phyloP scores from a whole-genome alignment of 306 rosid genomes.

The Benincasa hispida region DNA sequence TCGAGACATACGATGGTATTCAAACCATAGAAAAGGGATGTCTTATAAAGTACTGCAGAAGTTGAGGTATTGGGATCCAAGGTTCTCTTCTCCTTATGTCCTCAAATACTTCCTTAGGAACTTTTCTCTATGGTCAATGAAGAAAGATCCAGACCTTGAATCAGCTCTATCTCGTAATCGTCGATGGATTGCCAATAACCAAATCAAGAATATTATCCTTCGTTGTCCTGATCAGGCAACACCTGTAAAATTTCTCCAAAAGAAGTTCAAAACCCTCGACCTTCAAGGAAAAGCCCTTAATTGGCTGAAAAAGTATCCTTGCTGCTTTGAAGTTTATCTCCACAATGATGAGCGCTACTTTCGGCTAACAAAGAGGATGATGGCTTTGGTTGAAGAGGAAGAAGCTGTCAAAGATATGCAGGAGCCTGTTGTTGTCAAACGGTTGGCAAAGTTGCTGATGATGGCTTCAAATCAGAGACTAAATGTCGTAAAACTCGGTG shows the following conservation, averaged over 20 bases:
- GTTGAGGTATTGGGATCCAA: background rate
- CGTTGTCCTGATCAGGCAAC: slow-evolving; percentile 47
- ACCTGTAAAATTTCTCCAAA: slow-evolving; percentile 51
- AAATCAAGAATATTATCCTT: slow-evolving; percentile 65
- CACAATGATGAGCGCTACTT: slow-evolving; percentile 26
- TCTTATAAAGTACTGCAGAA: background rate
- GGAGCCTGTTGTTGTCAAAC: slow-evolving; percentile 31
- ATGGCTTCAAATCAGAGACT: slow-evolving; percentile 42
- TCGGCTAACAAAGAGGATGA: slow-evolving; percentile 56
- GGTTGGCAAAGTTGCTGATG: slow-evolving; percentile 62
- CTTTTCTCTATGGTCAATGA: slow-evolving; percentile 73
- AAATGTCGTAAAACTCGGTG: slow-evolving; percentile 50
- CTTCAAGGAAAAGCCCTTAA: slow-evolving; percentile 78
- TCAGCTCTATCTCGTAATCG: slow-evolving; percentile 65
- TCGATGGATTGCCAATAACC: slow-evolving; percentile 77
- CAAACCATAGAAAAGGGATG: background rate
- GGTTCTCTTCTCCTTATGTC: background rate
- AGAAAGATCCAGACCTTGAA: slow-evolving; percentile 77
- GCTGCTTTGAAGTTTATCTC: slow-evolving; percentile 55
- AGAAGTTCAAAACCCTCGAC: slow-evolving; percentile 76
- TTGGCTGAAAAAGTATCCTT: slow-evolving; percentile 74
- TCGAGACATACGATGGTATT: background rate
- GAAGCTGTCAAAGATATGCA: slow-evolving; percentile 45
- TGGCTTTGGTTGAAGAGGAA: slow-evolving; percentile 56
- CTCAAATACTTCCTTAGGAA: slow-evolving; percentile 17